Evolutionary conservation across 1,139 yeast genomes (phyloP), one percentile per base, ranked within the genome.

Genomic region (Spathaspora jeffriesii): DNA sequence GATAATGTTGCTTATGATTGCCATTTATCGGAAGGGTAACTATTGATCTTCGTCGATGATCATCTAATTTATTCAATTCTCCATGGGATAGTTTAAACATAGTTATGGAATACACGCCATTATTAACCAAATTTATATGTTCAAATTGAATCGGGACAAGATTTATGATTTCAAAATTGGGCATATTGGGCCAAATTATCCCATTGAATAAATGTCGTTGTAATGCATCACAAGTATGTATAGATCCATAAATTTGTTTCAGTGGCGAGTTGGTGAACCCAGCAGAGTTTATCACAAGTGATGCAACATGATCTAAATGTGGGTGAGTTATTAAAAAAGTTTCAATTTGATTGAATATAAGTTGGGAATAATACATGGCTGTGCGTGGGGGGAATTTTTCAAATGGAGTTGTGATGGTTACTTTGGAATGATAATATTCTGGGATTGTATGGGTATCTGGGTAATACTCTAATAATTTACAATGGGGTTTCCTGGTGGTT

Each of bases 301-400:
- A 89, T 5, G 79, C 65, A 17, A 89, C 74, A 62, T 91, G 97
- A 63, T 91, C 97, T 46, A 90, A 62, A 64, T 91, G 97, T 0
- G 95, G 82, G 65, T 91, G 97, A 1, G 97, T 82, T 34, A 91
- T 76, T 44, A 88, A 74, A 50, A 80, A 81, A 28, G 76, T 70
- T 21, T 63, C 52, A 15, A 78, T 54, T n/a, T 65, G 57, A 20
- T 70, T 61, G 49, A 73, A 67, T 6, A 83, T 62, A 20, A 52
- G 43, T 46, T 61, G 60, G 13, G 74, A 45, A 43, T 50, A 47
- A 21, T 43, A 42, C 14, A 53, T 40, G 7, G 53, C 20, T 32
- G 39, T 43, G 15, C 43, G 30, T 8, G 44, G 45, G 6, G 46
- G 45, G 9, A 43, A 40, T 32, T 69, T 54, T 11, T 47, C 38